A percentile compares a stretch with the other conserved stretches of the same genome.
Conservation (phyloP, 345 rosid species). For the Citropsis articulata region DNA sequence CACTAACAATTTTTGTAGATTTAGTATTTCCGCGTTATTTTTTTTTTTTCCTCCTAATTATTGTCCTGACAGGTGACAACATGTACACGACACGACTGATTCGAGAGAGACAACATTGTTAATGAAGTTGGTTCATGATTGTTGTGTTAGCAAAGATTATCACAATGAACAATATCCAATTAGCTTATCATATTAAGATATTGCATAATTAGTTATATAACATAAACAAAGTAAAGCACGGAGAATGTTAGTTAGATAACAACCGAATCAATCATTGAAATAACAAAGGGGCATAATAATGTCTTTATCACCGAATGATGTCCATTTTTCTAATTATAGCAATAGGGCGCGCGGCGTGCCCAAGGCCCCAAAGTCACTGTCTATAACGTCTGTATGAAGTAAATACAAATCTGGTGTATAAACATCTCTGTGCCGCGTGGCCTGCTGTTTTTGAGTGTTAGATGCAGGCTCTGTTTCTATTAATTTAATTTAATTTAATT, state of each 20-base stretch:
- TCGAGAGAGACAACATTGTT: not conserved
- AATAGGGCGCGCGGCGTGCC: not conserved
- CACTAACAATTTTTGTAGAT: too few relatives aligned
- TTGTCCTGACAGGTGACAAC: too few relatives aligned
- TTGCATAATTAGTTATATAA: too few relatives aligned
- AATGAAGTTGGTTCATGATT: not conserved
- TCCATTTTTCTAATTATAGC: not conserved
- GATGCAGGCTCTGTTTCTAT: not conserved
- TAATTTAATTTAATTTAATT: not conserved
- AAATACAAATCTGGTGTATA: not conserved
- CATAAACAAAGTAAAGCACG: not conserved
- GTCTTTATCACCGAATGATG: not conserved
- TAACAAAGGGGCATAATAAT: not conserved
- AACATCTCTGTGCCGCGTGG: not conserved
- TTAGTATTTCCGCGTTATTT: too few relatives aligned
- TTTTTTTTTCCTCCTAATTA: too few relatives aligned
- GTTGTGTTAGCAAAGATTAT: not conserved
- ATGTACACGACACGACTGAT: too few relatives aligned
- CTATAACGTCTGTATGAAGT: not conserved
- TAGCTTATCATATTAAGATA: not conserved
- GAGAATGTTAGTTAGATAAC: not conserved
- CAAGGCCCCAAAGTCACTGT: not conserved
- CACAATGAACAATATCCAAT: not conserved
- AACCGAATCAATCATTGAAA: not conserved
- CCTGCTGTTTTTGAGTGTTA: not conserved